Evolutionary conservation across 1,284 basidiomycete genomes (phyloP).

Genomic region (Cutaneotrichosporon mucoides): DNA sequence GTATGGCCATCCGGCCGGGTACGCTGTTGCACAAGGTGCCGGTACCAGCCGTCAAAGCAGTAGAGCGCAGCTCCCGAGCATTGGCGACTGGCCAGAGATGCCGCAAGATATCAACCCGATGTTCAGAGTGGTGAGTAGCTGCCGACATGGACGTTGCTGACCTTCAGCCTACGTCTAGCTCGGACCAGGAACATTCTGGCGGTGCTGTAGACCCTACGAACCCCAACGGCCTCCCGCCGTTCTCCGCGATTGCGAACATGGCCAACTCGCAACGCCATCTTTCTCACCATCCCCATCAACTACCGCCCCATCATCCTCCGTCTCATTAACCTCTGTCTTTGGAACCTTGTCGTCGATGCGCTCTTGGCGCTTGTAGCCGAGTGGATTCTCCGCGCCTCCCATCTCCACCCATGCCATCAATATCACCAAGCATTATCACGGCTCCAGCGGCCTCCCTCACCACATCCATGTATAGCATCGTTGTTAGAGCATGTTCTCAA

Average conservation of each 20-base stretch:
- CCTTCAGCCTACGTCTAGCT: constrained; percentile 6
- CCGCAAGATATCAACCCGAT: constrained; percentile 67
- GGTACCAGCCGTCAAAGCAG: constrained; percentile 24
- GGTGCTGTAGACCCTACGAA: constrained; percentile 42
- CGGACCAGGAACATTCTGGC: neutral
- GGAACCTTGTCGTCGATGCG: no score
- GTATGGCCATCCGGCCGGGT: constrained; percentile 33
- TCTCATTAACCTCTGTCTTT: no score
- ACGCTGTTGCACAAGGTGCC: constrained; percentile 34
- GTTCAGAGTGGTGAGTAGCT: constrained; percentile 74
- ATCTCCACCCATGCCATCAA: neutral
- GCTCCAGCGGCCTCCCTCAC: no score
- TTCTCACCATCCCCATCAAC: neutral
- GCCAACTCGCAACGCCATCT: constrained; percentile 5
- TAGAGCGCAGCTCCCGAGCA: constrained; percentile 50
- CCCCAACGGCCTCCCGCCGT: constrained; percentile 29
- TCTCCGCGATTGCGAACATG: constrained; percentile 51
- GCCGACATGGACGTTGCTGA: no score
- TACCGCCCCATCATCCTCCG: neutral
- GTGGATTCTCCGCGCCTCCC: neutral
- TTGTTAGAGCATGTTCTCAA: no score
- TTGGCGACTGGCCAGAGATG: constrained; percentile 50
- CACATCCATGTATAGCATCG: no score
- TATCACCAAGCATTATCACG: neutral
- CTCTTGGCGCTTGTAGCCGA: neutral